These are phyloP conservation scores for Nymphaea thermarum DNA, from an alignment of 164 flowering plant species.

Conservation along the genomic window DNA sequence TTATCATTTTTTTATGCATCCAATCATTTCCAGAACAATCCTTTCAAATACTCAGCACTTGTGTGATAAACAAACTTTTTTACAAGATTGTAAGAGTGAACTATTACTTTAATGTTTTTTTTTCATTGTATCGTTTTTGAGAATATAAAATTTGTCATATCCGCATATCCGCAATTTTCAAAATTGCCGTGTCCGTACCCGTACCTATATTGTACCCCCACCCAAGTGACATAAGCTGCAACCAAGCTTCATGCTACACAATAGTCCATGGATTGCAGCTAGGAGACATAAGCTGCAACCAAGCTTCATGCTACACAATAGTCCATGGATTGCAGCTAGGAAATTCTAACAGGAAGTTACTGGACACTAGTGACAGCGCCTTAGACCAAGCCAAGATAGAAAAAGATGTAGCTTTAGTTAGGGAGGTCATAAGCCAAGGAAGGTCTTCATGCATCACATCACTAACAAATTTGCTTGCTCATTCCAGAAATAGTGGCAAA, in stretches of 20 bases:
- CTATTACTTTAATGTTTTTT: too few relatives aligned
- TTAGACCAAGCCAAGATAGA: neutral
- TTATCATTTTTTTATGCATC: too few relatives aligned
- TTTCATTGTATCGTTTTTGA: too few relatives aligned
- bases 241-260: conserved; percentile 39
- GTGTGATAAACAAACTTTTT: too few relatives aligned
- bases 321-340: conserved; percentile 12
- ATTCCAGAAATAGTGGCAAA: neutral
- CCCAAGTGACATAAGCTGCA: conserved; percentile 14
- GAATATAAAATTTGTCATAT: too few relatives aligned
- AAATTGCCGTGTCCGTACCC: too few relatives aligned
- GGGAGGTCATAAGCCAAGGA: conserved; percentile 27
- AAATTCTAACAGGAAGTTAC: neutral
- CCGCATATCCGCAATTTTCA: too few relatives aligned
- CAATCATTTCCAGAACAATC: too few relatives aligned
- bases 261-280: conserved; percentile 15
- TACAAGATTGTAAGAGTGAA: too few relatives aligned
- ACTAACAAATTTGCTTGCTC: neutral
- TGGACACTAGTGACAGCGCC: neutral
- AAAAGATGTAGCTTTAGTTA: neutral
- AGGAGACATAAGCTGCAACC: too few relatives aligned
- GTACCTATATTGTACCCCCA: too few relatives aligned
- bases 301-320: conserved; percentile 35
- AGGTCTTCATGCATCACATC: conserved; percentile 36
- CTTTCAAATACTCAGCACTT: too few relatives aligned